phyloP scores from a whole-genome alignment of 768 basidiomycete genomes.

The Tylopilus plumbeoviolaceoides region DNA sequence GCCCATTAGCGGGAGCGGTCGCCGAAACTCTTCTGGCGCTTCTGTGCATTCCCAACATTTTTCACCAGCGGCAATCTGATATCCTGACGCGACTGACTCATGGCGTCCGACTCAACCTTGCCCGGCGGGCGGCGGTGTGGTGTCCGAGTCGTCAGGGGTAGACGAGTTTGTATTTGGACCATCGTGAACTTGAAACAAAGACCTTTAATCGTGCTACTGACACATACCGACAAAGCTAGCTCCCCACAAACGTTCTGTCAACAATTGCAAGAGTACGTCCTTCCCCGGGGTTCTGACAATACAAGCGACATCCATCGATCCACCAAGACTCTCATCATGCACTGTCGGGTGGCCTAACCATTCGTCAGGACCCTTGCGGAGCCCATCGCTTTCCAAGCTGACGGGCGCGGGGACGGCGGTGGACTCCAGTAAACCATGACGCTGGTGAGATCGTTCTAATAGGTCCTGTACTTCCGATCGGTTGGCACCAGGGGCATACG shows the following conservation, averaged over 20 bases:
- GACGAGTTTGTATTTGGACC: not conserved
- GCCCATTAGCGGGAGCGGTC: no score
- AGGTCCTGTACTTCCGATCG: constrained; percentile 58
- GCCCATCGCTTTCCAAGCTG: constrained; percentile 37
- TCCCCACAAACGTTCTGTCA: constrained; percentile 59
- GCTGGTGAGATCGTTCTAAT: constrained; percentile 36
- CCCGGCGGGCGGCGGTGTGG: not conserved
- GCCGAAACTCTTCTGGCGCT: no score
- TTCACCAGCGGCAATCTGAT: not conserved
- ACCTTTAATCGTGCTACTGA: not conserved
- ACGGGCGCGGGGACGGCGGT: constrained; percentile 52
- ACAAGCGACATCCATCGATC: constrained; percentile 40
- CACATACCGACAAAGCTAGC: not conserved
- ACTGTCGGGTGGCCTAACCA: constrained; percentile 19
- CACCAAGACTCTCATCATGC: constrained; percentile 19
- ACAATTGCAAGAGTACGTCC: constrained; percentile 40
- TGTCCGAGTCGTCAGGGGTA: not conserved
- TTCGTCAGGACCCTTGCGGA: constrained; percentile 12
- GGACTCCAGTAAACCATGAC: constrained; percentile 42
- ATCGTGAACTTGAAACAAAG: not conserved
- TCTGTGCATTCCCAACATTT: not conserved
- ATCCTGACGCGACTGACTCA: no score
- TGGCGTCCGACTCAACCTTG: no score
- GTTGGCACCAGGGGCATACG: constrained; percentile 62
- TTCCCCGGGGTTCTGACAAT: constrained; percentile 66